Evolutionary conservation across 2,329 filamentous ascomycete genomes (phyloP).

Genomic region (Fusarium lyarnte): DNA sequence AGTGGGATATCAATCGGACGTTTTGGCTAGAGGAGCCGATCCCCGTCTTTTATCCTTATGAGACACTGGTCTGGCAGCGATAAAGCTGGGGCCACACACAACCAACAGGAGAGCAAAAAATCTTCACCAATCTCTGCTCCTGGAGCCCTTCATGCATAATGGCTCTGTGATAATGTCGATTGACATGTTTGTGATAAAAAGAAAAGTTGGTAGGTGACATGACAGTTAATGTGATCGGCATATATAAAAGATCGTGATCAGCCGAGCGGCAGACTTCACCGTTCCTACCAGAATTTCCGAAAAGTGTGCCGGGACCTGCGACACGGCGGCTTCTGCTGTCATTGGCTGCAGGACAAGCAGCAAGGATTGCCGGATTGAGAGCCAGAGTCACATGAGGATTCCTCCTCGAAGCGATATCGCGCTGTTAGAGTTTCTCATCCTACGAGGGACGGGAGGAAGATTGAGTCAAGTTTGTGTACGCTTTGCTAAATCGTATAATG

Average conservation of each 20-base stretch:
- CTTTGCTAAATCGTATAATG: background rate
- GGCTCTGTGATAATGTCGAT: background rate
- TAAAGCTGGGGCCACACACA: slow-evolving; percentile 22
- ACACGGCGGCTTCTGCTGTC: background rate
- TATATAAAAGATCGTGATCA: slow-evolving; percentile 24
- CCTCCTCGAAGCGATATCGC: background rate
- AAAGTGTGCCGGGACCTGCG: slow-evolving; percentile 8
- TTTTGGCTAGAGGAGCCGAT: slow-evolving; percentile 17
- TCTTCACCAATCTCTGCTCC: slow-evolving; percentile 7
- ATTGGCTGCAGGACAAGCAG: slow-evolving; percentile 10
- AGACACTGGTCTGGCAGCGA: slow-evolving; percentile 42
- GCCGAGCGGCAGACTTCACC: slow-evolving; percentile 8
- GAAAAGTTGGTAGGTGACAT: background rate
- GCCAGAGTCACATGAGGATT: slow-evolving; percentile 12
- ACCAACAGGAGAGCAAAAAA: background rate
- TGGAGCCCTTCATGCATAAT: background rate
- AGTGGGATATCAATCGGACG: slow-evolving; percentile 11
- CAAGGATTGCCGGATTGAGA: slow-evolving; percentile 7
- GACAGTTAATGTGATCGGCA: slow-evolving; percentile 5
- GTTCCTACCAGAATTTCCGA: slow-evolving; percentile 29
- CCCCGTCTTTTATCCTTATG: slow-evolving; percentile 25
- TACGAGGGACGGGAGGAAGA: background rate
- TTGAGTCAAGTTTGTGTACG: background rate
- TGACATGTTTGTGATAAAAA: background rate
- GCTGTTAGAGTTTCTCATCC: slow-evolving; percentile 10